Percentiles rank a stretch among this genome's conserved stretches.
phyloP scores from a whole-genome alignment of 2,329 filamentous ascomycete genomes.

The Exophiala mesophila region DNA sequence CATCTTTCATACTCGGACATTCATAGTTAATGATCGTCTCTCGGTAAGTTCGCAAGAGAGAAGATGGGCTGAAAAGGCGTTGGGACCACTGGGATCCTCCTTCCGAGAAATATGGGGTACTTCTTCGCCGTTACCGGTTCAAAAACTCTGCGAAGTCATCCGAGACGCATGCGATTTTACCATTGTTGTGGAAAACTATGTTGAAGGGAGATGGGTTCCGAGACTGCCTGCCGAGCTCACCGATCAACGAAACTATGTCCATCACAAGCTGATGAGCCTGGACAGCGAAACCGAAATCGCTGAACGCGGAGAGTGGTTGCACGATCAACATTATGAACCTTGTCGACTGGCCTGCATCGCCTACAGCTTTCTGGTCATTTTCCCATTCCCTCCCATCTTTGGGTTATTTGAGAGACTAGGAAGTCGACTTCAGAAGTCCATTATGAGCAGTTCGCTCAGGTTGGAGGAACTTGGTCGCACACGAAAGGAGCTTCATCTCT shows the following conservation, averaged over 20 bases:
- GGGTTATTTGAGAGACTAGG: constrained; percentile 32
- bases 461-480: constrained; percentile 15
- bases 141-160: constrained; percentile 30
- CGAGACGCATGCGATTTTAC: constrained; percentile 32
- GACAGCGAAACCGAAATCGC: constrained; percentile 21
- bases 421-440: constrained; percentile 25
- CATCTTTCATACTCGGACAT: constrained; percentile 17
- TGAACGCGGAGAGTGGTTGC: constrained; percentile 20
- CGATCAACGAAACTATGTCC: constrained; percentile 37
- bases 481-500: constrained; percentile 29
- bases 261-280: constrained; percentile 33
- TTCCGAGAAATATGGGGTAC: constrained; percentile 20
- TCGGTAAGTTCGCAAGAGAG: constrained; percentile 4
- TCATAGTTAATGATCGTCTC: constrained; percentile 10
- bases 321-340: constrained; percentile 30
- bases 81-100: constrained; percentile 18
- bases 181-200: constrained; percentile 26
- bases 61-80: not conserved
- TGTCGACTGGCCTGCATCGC: constrained; percentile 33
- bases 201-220: constrained; percentile 14
- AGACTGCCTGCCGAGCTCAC: constrained; percentile 28
- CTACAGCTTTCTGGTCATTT: constrained; percentile 36
- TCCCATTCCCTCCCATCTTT: constrained; percentile 36
- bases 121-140: constrained; percentile 3
- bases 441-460: constrained; percentile 14